Evolutionary conservation across 257 asterid genomes (phyloP).

Genomic region (Forsythia viridissima): DNA sequence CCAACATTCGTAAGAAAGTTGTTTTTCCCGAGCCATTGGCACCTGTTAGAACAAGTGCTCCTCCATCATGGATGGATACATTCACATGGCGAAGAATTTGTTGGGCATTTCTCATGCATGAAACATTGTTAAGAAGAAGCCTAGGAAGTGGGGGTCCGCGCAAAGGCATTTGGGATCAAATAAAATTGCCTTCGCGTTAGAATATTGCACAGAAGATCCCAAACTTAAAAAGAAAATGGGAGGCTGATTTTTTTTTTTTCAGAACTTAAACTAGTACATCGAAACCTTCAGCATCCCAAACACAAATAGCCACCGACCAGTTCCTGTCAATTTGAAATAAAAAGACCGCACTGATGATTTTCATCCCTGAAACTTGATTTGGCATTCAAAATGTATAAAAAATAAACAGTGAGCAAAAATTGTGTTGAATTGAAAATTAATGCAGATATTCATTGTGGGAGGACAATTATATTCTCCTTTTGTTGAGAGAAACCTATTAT

Average conservation of each 20-base stretch:
- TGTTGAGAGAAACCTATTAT: background rate
- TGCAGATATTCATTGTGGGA: background rate
- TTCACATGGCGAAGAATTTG: conserved; percentile 85
- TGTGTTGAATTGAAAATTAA: background rate
- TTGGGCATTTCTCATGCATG: conserved; percentile 94
- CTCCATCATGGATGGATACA: conserved; percentile 72
- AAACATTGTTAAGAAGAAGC: conserved; percentile 67
- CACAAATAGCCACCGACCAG: background rate
- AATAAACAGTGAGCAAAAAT: background rate
- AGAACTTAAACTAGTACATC: background rate
- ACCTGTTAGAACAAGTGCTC: conserved; percentile 73
- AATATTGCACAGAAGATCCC: background rate
- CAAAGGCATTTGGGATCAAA: conserved; percentile 38
- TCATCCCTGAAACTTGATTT: background rate
- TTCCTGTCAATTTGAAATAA: conserved; percentile 12
- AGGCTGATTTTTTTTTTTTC: too few species aligned
- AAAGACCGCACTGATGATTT: background rate
- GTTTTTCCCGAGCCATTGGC: conserved; percentile 84
- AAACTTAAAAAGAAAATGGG: background rate
- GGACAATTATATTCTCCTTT: background rate
- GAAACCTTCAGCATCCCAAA: conserved; percentile 1
- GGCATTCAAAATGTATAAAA: background rate
- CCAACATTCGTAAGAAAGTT: conserved; percentile 80
- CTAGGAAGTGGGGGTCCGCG: conserved; percentile 71
- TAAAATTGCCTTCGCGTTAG: background rate